These are phyloP conservation scores for Paraleonurus japonicus DNA, from an alignment of 257 asterid genomes.

Conservation along the genomic window DNA sequence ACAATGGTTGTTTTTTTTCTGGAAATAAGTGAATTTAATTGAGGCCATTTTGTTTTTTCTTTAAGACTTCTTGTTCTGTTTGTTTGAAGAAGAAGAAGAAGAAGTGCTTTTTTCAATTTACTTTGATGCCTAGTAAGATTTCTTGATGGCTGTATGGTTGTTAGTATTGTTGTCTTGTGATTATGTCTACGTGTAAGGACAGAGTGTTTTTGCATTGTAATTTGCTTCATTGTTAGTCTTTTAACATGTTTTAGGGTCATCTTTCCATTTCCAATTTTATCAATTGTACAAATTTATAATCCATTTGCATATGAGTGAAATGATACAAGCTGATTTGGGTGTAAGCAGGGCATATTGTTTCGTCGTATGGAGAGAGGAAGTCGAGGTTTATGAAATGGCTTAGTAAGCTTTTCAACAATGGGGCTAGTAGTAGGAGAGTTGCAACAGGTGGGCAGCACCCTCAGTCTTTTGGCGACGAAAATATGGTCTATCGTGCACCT, in stretches of 20 bases:
- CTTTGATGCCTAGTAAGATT: conserved; percentile 15
- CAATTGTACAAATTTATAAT: too few relatives aligned
- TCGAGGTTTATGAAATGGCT: conserved; percentile 89
- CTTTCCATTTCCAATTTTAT: background rate
- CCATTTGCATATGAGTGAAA: background rate
- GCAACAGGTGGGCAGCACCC: conserved; percentile 51
- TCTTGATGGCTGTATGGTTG: background rate
- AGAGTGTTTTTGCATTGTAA: background rate
- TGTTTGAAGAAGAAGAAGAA: background rate
- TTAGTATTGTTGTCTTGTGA: background rate
- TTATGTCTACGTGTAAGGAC: conserved; percentile 11
- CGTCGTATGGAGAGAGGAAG: conserved; percentile 79
- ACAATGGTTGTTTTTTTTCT: background rate
- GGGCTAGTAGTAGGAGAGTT: conserved; percentile 41
- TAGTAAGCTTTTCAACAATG: conserved; percentile 70
- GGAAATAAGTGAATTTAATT: background rate
- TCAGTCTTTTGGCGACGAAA: conserved; percentile 78
- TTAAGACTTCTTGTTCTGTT: background rate
- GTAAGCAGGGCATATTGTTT: conserved; percentile 69
- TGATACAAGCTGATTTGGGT: conserved; percentile 31
- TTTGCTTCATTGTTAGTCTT: background rate
- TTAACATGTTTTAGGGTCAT: background rate
- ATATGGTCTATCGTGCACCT: conserved; percentile 74
- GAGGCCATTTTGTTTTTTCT: background rate
- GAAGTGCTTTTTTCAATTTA: conserved; percentile 2